Base-by-base conservation (phyloP, 1,284 basidiomycete genomes). In the Paramarasmius palmivorus region DNA sequence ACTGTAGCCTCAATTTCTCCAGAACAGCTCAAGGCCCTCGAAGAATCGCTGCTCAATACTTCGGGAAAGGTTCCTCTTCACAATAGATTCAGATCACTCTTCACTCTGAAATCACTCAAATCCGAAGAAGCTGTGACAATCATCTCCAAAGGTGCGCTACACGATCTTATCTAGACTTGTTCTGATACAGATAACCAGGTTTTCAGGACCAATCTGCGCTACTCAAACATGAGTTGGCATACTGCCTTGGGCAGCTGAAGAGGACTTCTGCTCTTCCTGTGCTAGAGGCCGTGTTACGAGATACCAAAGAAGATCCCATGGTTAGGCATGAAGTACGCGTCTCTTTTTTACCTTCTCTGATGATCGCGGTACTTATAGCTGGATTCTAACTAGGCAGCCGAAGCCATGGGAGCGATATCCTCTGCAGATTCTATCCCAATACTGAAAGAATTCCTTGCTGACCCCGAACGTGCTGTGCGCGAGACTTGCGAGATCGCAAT, bases 401-500 rank as follows among this genome's bases (percentile, higher is more conserved):
- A 99, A 74, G 96, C 97, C 2, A 90, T 99, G 78, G 97, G 96
- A 40, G 97, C 97, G 1, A 93, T 99, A 51, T 93, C 91, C 7
- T 78, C 84, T 19, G 67, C 77, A 2, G 63, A 72, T 0, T 90
- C 92, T 4, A 69, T 96, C 17, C 82, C 87, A 2, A 68, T 95
- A 29, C 78, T 99, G 39, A 73, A 79, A 56, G 78, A 89, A 66
- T 95, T 90, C 73, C 70, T 91, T 26, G 69, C 78, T 56, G 92
- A 96, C 72, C 67, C 82, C 4, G 84, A 93, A 58, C 80, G 89
- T 37, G 85, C 86, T 39, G 94, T 99, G 1, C 82, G 95, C 38
- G 97, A 99, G 76, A 99, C 97, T 0, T 98, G 95, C 72, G 94
- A 99, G 74, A 93, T 99, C 57, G 97, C 97, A 1, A 84, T 99